Conservation (phyloP, 768 basidiomycete genomes). For the Psilocybe cyanescens region DNA sequence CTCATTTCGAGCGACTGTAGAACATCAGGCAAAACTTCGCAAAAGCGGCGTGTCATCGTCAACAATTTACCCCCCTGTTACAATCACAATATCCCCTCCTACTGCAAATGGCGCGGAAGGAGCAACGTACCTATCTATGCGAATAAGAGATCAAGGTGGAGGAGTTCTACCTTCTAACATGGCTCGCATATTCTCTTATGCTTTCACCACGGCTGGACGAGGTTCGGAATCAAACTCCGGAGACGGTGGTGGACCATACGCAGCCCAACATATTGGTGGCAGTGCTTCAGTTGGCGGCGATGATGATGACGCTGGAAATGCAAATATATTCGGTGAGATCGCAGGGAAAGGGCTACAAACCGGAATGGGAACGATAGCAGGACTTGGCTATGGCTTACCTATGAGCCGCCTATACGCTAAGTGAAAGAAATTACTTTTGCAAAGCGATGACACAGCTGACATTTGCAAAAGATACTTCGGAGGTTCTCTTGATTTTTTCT, state of each 20-base stretch:
- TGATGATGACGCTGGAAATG: slow-evolving; percentile 42
- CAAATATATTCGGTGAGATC: slow-evolving; percentile 76
- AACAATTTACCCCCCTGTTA: slow-evolving; percentile 59
- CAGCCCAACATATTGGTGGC: slow-evolving; percentile 78
- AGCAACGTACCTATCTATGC: slow-evolving; percentile 67
- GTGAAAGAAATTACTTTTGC: slow-evolving; percentile 31
- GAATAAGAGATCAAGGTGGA: slow-evolving; percentile 86
- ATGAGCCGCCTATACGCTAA: slow-evolving; percentile 78
- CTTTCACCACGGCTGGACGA: slow-evolving; percentile 83
- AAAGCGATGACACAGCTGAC: background rate
- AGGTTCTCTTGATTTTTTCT: slow-evolving; percentile 80
- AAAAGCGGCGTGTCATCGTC: slow-evolving; percentile 32
- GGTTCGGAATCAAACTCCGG: slow-evolving; percentile 37
- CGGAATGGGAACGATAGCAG: slow-evolving; percentile 89
- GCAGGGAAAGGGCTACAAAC: slow-evolving; percentile 77
- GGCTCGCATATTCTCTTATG: slow-evolving; percentile 86
- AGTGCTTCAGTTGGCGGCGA: slow-evolving; percentile 58
- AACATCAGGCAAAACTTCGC: slow-evolving; percentile 58
- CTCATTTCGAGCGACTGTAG: slow-evolving; percentile 87
- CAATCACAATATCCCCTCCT: slow-evolving; percentile 71
- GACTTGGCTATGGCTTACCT: slow-evolving; percentile 84
- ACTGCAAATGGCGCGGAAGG: slow-evolving; percentile 29
- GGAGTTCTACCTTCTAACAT: slow-evolving; percentile 79
- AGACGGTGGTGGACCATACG: slow-evolving; percentile 71
- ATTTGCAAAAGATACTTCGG: slow-evolving; percentile 72